Percentiles rank a stretch among this genome's conserved stretches.
phyloP scores from a whole-genome alignment of 1,284 basidiomycete genomes.

The Boletus calvinii region DNA sequence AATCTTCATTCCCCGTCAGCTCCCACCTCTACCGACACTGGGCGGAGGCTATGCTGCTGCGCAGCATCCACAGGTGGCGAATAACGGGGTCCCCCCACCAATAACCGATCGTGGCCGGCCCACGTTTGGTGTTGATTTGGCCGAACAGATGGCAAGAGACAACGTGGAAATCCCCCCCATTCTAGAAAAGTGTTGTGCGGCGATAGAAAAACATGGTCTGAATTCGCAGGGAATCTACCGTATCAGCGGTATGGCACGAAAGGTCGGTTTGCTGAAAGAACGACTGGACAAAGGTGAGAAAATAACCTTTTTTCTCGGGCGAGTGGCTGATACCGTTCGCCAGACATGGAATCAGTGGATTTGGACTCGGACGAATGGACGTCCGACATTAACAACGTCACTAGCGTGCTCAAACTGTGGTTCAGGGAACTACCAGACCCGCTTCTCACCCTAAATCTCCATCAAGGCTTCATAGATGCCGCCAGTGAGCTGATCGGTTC shows the following conservation, averaged over 20 bases:
- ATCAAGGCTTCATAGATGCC: constrained; percentile 93
- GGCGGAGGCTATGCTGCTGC: constrained; percentile 32
- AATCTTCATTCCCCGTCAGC: constrained; percentile 37
- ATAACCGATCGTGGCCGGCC: constrained; percentile 63
- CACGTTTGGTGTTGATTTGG: constrained; percentile 90
- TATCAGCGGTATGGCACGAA: constrained; percentile 88
- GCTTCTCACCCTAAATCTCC: constrained; percentile 80
- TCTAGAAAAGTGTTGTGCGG: constrained; percentile 85
- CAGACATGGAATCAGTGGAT: constrained; percentile 85
- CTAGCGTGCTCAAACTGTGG: constrained; percentile 94
- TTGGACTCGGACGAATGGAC: constrained; percentile 88
- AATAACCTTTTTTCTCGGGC: background rate
- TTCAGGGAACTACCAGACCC: constrained; percentile 96
- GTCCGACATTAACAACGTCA: constrained; percentile 93
- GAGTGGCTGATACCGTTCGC: constrained; percentile 8
- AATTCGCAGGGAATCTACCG: constrained; percentile 90
- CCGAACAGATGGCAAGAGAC: constrained; percentile 90
- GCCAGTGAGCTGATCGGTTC: constrained; percentile 64
- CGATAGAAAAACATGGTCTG: constrained; percentile 90
- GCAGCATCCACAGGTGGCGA: constrained; percentile 26
- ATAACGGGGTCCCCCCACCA: constrained; percentile 37
- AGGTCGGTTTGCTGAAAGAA: constrained; percentile 82
- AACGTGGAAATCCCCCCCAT: constrained; percentile 87
- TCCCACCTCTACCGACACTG: constrained; percentile 59
- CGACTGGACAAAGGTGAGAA: constrained; percentile 78